These are phyloP conservation scores for Pseudogymnoascus sp. DNA, from an alignment of 2,329 filamentous ascomycete genomes.

Conservation along the genomic window DNA sequence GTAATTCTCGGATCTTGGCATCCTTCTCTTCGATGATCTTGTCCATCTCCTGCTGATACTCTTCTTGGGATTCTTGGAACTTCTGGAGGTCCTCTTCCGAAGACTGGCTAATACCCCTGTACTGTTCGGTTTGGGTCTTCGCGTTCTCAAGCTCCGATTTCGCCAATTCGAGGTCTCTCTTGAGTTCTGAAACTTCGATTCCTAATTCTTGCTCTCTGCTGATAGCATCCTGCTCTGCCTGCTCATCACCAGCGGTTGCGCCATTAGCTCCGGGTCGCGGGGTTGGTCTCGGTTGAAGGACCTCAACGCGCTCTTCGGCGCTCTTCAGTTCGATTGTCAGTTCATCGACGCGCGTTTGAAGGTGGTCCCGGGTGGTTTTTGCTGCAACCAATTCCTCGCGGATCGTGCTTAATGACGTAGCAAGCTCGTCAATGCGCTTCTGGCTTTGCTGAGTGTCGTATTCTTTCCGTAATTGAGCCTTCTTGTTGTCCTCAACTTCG, in stretches of 20 bases:
- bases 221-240: conserved; percentile 51
- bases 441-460: conserved; percentile 84
- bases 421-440: conserved; percentile 87
- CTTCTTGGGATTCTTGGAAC: conserved; percentile 71
- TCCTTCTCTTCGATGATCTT: conserved; percentile 69
- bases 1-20: conserved; percentile 68
- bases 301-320: conserved; percentile 78
- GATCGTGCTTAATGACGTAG: conserved; percentile 67
- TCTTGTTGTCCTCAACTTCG: conserved; percentile 78
- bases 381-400: conserved; percentile 80
- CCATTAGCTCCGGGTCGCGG: conserved; percentile 44
- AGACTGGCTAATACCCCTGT: conserved; percentile 78
- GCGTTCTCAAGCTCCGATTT: conserved; percentile 74
- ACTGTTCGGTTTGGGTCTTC: conserved; percentile 76
- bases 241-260: conserved; percentile 38
- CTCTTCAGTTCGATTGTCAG: conserved; percentile 80
- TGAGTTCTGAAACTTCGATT: conserved; percentile 77
- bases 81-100: conserved; percentile 82
- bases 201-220: conserved; percentile 72
- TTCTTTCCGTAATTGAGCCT: conserved; percentile 75
- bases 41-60: conserved; percentile 84
- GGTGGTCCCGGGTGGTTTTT: conserved; percentile 82
- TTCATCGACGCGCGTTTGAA: conserved; percentile 84
- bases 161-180: conserved; percentile 76
- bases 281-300: conserved; percentile 73